phyloP scores from a whole-genome alignment of 2,329 filamentous ascomycete species.

The Thelonectria blattea region DNA sequence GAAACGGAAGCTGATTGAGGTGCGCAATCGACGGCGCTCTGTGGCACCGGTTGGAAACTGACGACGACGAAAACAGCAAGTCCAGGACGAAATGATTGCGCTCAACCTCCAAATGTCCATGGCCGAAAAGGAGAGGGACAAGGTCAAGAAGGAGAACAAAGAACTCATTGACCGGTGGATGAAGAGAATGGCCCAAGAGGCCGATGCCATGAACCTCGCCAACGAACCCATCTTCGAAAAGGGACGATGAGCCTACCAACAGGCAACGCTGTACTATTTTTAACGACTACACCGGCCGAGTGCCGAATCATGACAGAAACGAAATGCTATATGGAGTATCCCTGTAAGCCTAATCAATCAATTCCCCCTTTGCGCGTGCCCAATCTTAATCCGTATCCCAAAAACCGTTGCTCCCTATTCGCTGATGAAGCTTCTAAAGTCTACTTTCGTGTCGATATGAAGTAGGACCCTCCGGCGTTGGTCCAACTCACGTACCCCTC shows the following conservation, averaged over 20 bases:
- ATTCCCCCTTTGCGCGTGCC: slow-evolving; percentile 31
- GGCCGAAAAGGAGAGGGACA: slow-evolving; percentile 76
- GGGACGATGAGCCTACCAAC: slow-evolving; percentile 30
- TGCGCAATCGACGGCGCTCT: slow-evolving; percentile 39
- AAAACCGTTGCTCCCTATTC: slow-evolving; percentile 26
- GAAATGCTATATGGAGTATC: slow-evolving; percentile 42
- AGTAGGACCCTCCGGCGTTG: slow-evolving; percentile 82
- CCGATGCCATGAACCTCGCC: slow-evolving; percentile 80
- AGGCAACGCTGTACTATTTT: not conserved
- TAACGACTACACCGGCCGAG: slow-evolving; percentile 7
- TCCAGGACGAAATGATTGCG: slow-evolving; percentile 92
- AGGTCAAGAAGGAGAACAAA: slow-evolving; percentile 81
- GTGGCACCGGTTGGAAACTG: slow-evolving; percentile 2
- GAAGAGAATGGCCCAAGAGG: slow-evolving; percentile 83
- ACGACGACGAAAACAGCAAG: slow-evolving; percentile 57
- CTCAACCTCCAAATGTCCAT: slow-evolving; percentile 88
- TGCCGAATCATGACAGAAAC: slow-evolving; percentile 24
- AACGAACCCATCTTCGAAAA: slow-evolving; percentile 55
- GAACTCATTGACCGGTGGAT: slow-evolving; percentile 93
- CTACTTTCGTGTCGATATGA: slow-evolving; percentile 80
- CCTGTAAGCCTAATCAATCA: slow-evolving; percentile 38
- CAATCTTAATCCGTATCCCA: slow-evolving; percentile 27
- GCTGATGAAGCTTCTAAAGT: slow-evolving; percentile 42
- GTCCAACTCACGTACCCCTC: slow-evolving; percentile 92
- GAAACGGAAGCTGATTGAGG: slow-evolving; percentile 83